Conservation (phyloP, 257 asterid species). For the Euphrasia confusa region DNA sequence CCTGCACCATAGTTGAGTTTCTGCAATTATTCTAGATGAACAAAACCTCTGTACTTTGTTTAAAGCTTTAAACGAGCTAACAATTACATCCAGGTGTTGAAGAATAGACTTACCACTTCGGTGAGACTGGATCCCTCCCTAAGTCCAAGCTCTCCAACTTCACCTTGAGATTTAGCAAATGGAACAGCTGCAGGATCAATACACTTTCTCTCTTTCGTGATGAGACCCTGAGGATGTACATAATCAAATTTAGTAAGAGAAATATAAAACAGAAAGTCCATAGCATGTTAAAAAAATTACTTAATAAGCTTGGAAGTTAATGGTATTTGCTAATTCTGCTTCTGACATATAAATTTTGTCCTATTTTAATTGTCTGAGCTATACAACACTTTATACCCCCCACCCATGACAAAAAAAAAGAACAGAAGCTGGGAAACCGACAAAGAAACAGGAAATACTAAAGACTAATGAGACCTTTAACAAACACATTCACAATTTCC, state of each 20-base stretch:
- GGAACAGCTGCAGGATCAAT: constrained; percentile 92
- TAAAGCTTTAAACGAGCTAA: constrained; percentile 20
- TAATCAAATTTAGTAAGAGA: constrained; percentile 20
- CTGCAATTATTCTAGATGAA: constrained; percentile 26
- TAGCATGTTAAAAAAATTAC: constrained; percentile 10
- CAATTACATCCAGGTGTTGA: constrained; percentile 22
- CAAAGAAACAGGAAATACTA: not conserved
- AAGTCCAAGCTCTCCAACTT: constrained; percentile 66
- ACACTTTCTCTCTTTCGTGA: constrained; percentile 76
- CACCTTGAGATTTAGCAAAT: constrained; percentile 75
- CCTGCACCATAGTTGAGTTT: constrained; percentile 48
- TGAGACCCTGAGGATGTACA: constrained; percentile 71
- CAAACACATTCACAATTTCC: constrained; percentile 3
- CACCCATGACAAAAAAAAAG: not conserved
- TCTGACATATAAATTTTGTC: not conserved
- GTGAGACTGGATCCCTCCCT: constrained; percentile 74
- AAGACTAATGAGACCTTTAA: not conserved
- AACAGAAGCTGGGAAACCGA: not conserved
- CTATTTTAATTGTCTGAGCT: not conserved
- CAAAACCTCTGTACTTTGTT: not conserved
- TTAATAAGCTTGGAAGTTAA: not conserved
- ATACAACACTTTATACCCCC: not conserved
- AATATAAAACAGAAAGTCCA: constrained; percentile 1
- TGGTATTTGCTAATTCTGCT: not conserved
- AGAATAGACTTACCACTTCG: constrained; percentile 66